Evolutionary conservation across 1,284 basidiomycete genomes (phyloP), one percentile per base, ranked within the genome.

Genomic region (Tylopilus sp.): DNA sequence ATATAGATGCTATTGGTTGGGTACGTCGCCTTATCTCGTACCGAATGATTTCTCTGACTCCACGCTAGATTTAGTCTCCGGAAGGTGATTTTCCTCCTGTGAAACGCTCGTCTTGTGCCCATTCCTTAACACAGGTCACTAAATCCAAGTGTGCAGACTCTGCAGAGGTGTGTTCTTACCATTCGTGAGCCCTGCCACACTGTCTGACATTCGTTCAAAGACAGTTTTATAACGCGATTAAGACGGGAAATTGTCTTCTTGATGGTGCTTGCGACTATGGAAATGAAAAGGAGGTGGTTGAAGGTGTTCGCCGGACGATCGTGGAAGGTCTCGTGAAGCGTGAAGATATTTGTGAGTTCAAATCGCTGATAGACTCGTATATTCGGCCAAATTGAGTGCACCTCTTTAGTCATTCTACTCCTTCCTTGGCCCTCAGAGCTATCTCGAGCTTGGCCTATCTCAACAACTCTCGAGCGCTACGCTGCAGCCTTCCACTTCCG

Each of bases 231-330:
- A 72, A 81, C 54, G 86, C 85, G 24, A 86, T 90, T 70, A 86
- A 86, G 65, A 74, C 76, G 40, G 87, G 90, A 2, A 91, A 89
- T 71, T 83, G 90, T 59, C 88, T 94, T 62, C 79, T 95, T 56
- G 92, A 94, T 63, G 85, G 84, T 58, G 92, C 90, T 22, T 78
- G 83, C 59, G 87, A 90, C 69, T 92, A 92, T 65, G 84, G 85
- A 14, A 96, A 96, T 71, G 92, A 96, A 73, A 89, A 85, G 66
- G 89, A 94, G 71, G 92, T 92, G 24, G 93, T 91, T 5, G 76
- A 81, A 61, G 86, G 86, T 56, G 77, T 88, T 51, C 77, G 75
- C 42, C 80, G 88, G 50, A 94, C 92, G 36, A 85, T 96, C 68
- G 74, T 76, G 36, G 86, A 88, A 11, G 88, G 86, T 32, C 66